Percentiles rank a stretch among this genome's conserved stretches.
Conservation (phyloP, 306 rosid species). For the Quercus mongolica region DNA sequence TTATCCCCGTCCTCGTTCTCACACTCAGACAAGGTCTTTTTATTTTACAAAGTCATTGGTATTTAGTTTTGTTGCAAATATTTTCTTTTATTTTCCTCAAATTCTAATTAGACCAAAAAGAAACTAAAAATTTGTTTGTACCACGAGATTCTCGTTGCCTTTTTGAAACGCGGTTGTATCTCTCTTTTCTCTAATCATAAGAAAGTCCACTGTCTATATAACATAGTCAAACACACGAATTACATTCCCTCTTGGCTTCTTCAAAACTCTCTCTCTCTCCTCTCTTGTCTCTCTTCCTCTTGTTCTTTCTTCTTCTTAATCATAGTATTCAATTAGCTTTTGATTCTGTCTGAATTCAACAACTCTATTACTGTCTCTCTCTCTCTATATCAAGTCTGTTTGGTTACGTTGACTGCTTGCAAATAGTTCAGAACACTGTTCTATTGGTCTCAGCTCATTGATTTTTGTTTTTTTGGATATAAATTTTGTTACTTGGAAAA, state of each 20-base stretch:
- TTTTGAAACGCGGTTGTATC: not conserved
- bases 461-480: not conserved
- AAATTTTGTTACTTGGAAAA: not conserved
- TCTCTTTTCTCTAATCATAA: not conserved
- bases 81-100: not conserved
- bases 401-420: not conserved
- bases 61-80: not conserved
- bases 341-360: not conserved
- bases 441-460: not conserved
- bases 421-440: not conserved
- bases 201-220: not conserved
- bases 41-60: slow-evolving; percentile 7
- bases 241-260: not conserved
- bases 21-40: slow-evolving; percentile 15
- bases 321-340: not conserved
- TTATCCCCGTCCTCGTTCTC: slow-evolving; percentile 2
- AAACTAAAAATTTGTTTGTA: not conserved
- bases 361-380: too few relatives aligned
- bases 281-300: slow-evolving; percentile 5
- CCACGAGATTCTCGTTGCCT: slow-evolving; percentile 25
- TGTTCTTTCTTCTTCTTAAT: not conserved
- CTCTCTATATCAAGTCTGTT: not conserved
- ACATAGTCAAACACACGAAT: slow-evolving; percentile 33
- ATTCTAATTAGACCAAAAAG: not conserved
- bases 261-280: not conserved